Percentiles rank a stretch among this genome's conserved stretches.
Conservation (phyloP, 2,329 filamentous ascomycete species). For the Pseudogymnoascus sp. region DNA sequence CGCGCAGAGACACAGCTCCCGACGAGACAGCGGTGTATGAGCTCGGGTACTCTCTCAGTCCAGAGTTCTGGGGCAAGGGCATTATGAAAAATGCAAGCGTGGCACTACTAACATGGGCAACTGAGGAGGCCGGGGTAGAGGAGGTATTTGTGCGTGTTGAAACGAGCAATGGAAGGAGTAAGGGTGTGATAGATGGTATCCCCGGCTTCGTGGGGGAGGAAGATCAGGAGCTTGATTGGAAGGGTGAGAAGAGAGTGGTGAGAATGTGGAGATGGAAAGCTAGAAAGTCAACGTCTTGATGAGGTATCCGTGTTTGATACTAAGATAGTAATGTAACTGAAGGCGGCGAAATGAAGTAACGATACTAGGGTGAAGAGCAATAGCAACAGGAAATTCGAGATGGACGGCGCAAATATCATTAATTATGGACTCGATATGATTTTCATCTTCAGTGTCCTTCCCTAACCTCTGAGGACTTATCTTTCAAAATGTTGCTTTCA, state of each 20-base stretch:
- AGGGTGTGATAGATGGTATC: not conserved
- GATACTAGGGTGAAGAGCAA: not conserved
- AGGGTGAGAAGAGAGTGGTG: not conserved
- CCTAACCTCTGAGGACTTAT: not conserved
- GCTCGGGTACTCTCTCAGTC: slow-evolving; percentile 8
- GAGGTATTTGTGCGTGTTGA: slow-evolving; percentile 10
- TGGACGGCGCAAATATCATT: not conserved
- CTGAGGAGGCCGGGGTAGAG: not conserved
- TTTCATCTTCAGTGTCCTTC: not conserved
- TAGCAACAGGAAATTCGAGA: not conserved
- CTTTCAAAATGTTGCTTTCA: not conserved
- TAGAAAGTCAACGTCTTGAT: not conserved
- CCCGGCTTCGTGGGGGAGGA: not conserved
- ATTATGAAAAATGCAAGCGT: slow-evolving; percentile 5
- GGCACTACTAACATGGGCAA: not conserved
- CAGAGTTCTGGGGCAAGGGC: not conserved
- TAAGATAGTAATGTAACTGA: not conserved
- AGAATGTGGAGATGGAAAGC: slow-evolving; percentile 6
- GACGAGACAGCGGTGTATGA: not conserved
- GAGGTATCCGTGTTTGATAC: not conserved
- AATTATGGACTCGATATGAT: not conserved
- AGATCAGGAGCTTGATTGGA: slow-evolving; percentile 5
- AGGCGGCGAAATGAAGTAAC: not conserved
- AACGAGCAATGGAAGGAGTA: not conserved
- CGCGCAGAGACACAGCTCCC: not conserved